Conservation (phyloP, 148 eudicot species). For the Simmondsia chinensis region DNA sequence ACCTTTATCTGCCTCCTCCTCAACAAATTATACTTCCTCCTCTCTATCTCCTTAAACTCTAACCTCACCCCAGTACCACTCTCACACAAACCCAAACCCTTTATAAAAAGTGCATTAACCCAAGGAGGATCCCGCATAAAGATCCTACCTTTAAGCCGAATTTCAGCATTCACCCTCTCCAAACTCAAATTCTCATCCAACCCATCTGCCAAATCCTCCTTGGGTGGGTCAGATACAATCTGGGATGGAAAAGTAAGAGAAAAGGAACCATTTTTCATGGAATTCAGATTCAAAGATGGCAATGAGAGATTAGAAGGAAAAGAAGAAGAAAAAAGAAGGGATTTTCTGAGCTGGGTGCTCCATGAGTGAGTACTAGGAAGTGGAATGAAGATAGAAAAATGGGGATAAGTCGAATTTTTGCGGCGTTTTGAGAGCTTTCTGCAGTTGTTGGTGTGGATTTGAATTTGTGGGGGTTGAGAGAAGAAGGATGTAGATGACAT, state of each 20-base stretch:
- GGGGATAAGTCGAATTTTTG: slow-evolving; percentile 12
- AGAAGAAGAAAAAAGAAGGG: slow-evolving; percentile 20
- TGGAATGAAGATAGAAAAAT: slow-evolving; percentile 23
- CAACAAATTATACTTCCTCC: slow-evolving; percentile 27
- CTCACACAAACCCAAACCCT: slow-evolving; percentile 22
- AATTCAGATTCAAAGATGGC: slow-evolving; percentile 26
- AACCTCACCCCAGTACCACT: slow-evolving; percentile 9
- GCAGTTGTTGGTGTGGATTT: slow-evolving; percentile 19
- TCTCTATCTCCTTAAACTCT: slow-evolving; percentile 19
- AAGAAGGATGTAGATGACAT: slow-evolving; percentile 62
- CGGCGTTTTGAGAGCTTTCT: slow-evolving; percentile 15
- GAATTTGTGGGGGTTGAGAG: slow-evolving; percentile 50
- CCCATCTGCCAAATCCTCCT: slow-evolving; percentile 31
- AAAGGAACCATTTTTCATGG: slow-evolving; percentile 7
- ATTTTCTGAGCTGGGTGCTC: slow-evolving; percentile 9
- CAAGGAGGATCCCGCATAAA: slow-evolving; percentile 70
- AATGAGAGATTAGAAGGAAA: slow-evolving; percentile 51
- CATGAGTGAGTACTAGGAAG: slow-evolving; percentile 14
- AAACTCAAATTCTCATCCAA: slow-evolving; percentile 21
- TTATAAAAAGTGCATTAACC: slow-evolving; percentile 51
- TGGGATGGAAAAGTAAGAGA: slow-evolving; percentile 32
- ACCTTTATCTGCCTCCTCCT: slow-evolving; percentile 73
- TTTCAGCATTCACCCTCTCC: slow-evolving; percentile 27
- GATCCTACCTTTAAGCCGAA: slow-evolving; percentile 25
- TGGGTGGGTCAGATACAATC: slow-evolving; percentile 42